These are phyloP conservation scores for Lodderomyces jiufengensis DNA, from an alignment of 1,139 yeast species.

Conservation along the genomic window DNA sequence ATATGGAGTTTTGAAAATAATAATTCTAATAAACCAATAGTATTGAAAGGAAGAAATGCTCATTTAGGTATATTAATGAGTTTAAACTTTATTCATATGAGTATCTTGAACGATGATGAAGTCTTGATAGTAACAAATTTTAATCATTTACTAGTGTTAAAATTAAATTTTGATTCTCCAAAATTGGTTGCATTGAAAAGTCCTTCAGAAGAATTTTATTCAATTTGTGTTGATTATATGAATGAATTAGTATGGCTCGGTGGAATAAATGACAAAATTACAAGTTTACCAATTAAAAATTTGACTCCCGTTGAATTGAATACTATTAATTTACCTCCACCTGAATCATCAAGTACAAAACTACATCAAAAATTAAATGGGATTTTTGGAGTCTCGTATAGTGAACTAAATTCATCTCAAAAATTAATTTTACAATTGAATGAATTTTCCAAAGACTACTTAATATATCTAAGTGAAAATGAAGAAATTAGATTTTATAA, in stretches of 20 bases:
- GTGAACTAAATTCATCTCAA: neutral
- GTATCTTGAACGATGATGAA: slow-evolving; percentile 34
- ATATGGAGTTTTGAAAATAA: slow-evolving; percentile 49
- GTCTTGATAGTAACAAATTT: slow-evolving; percentile 40
- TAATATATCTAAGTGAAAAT: slow-evolving; percentile 28
- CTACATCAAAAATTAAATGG: slow-evolving; percentile 12
- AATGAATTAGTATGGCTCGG: slow-evolving; percentile 22
- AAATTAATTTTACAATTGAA: slow-evolving; percentile 13
- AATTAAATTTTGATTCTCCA: slow-evolving; percentile 23
- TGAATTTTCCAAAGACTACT: slow-evolving; percentile 15
- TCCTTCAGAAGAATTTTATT: slow-evolving; percentile 14
- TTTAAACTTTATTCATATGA: slow-evolving; percentile 42
- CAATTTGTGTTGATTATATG: slow-evolving; percentile 23
- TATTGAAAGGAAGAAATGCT: slow-evolving; percentile 56
- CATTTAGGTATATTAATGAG: slow-evolving; percentile 48
- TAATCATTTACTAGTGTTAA: slow-evolving; percentile 37
- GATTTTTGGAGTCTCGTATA: slow-evolving; percentile 7
- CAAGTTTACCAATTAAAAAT: slow-evolving; percentile 12
- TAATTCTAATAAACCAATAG: slow-evolving; percentile 17
- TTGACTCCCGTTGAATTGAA: slow-evolving; percentile 11
- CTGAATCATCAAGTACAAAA: slow-evolving; percentile 15
- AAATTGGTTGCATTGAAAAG: slow-evolving; percentile 18
- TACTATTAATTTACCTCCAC: neutral
- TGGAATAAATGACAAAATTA: slow-evolving; percentile 11
- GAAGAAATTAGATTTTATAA: slow-evolving; percentile 29